Base-by-base conservation (phyloP, 2,329 filamentous ascomycete genomes). In the Hymenoscyphus linearis region DNA sequence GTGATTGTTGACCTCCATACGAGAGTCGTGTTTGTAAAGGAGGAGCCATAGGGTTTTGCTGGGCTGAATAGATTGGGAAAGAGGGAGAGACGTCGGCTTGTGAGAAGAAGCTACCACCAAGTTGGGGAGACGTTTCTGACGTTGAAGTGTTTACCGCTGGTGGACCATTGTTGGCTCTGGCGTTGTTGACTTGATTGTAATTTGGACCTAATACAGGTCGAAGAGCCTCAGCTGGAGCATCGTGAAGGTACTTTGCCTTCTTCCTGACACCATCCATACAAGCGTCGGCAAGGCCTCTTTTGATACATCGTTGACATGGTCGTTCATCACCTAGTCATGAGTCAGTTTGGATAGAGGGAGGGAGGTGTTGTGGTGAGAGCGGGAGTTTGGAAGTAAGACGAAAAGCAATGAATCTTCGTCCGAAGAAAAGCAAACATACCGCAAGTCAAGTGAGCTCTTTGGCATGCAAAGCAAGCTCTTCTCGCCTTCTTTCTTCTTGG, bases 181-280 rank as follows among this genome's bases (percentile, higher is more conserved):
- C 69, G 77, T 76, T 72, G 74, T 80, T 71, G 82, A 69, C 76
- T 76, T 64, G 83, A 70, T 88, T 90, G 70, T 85, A 88, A 64
- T 82, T 86, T 34, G 87, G 85, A 4, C 88, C 87, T 55, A 95
- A 82, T 50, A 95, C 91, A n/a, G 93, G 91, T 72, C 93, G 84
- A 64, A 97, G 80, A 53, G 92, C 92, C 74, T 96, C 92, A 58
- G 91, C 86, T 37, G 93, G 93, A 27, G 93, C 92, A 81, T 98
- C 95, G 72, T 98, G 93, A 60, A 99, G 89, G 75, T 99, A 99
- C 76, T 99, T 99, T 58, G 95, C 95, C 82, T 98, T 99, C 77
- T 99, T 99, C 65, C 95, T 89, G 57, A 98, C 92, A 59, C 95
- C 95, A 73, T 99, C 95, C 75, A 96, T 92, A 72, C 95, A 99